phyloP scores from a whole-genome alignment of 768 basidiomycete species.

The Pleurotus cornucopiae region DNA sequence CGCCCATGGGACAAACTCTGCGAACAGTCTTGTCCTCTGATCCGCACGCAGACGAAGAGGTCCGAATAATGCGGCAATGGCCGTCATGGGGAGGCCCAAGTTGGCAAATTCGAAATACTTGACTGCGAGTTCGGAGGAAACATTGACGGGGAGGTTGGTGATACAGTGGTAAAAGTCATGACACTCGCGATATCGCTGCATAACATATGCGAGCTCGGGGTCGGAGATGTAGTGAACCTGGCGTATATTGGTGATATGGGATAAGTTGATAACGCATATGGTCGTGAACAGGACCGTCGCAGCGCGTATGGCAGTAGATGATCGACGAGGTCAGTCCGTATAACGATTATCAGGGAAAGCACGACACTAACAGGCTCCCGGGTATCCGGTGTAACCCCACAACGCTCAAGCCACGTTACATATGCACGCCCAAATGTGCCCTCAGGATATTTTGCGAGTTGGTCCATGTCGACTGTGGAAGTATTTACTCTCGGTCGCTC shows the following conservation, averaged over 20 bases:
- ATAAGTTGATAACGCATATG: too few species aligned
- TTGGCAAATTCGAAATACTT: conserved; percentile 95
- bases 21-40: conserved; percentile 56
- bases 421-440: conserved; percentile 87
- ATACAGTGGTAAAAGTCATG: conserved; percentile 98
- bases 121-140: conserved; percentile 88
- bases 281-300: too few species aligned
- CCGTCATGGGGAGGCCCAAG: conserved; percentile 84
- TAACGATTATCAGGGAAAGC: neutral
- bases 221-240: conserved; percentile 95
- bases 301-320: too few species aligned
- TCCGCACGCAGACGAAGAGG: conserved; percentile 63
- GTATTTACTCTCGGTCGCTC: conserved; percentile 82
- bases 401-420: conserved; percentile 83
- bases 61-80: conserved; percentile 73
- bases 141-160: conserved; percentile 81
- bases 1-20: conserved; percentile 92
- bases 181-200: conserved; percentile 97
- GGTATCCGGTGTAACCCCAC: conserved; percentile 90
- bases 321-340: neutral
- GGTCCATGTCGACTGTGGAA: conserved; percentile 65
- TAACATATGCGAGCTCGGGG: conserved; percentile 94
- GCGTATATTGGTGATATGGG: too few species aligned
- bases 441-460: conserved; percentile 62
- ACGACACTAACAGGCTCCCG: conserved; percentile 66